Conservation (phyloP, 78 protist genomes). For the Salpingoeca rosetta region DNA sequence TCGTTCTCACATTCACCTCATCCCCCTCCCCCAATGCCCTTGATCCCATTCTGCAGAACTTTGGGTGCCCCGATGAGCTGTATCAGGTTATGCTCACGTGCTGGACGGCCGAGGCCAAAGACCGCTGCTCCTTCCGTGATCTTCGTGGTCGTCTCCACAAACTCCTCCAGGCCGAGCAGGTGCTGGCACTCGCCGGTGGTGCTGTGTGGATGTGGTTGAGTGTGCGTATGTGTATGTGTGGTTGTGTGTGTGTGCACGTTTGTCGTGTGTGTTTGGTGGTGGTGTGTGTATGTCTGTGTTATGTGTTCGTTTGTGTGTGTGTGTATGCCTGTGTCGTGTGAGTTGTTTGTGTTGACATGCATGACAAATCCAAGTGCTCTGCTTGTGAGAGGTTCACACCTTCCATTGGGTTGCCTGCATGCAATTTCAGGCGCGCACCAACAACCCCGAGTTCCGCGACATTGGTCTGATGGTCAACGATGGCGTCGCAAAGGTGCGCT, state of each 20-base stretch:
- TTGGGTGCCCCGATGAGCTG: background rate
- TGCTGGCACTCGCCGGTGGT: too few species aligned
- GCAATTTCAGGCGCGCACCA: background rate
- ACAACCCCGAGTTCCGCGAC: background rate
- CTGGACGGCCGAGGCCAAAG: background rate
- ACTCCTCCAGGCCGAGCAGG: too few species aligned
- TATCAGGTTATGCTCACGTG: background rate
- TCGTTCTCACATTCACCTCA: too few species aligned
- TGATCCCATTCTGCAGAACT: too few species aligned
- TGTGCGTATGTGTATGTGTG: background rate
- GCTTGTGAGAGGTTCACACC: too few species aligned
- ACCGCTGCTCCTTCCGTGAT: background rate
- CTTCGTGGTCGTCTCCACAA: too few species aligned
- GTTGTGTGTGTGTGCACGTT: background rate
- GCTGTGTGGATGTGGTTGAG: background rate
- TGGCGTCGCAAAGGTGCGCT: background rate
- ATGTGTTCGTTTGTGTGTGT: background rate
- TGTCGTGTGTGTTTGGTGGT: background rate
- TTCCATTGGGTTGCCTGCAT: background rate
- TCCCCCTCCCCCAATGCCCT: too few species aligned
- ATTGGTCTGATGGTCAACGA: background rate
- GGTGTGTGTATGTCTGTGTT: background rate
- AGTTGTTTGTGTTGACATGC: too few species aligned
- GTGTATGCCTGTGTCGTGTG: too few species aligned
- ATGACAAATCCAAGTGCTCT: too few species aligned